Evolutionary conservation across 1,139 yeast genomes (phyloP).

Genomic region (Scheffersomyces illinoinensis): DNA sequence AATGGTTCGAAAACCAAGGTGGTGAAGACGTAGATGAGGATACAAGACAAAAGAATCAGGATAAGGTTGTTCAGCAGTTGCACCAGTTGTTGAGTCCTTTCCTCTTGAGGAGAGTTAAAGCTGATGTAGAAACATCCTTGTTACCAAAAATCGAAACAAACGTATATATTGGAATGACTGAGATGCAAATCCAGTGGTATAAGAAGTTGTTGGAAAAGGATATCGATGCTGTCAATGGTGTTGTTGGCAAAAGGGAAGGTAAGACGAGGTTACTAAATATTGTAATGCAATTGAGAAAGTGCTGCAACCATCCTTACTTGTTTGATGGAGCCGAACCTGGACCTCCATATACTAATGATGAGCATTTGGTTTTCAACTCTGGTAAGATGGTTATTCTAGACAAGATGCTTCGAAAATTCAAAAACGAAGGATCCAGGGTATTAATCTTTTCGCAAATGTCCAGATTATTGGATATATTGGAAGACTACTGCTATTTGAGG

Average conservation of each 20-base stretch:
- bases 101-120: slow-evolving; percentile 81
- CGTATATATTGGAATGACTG: slow-evolving; percentile 89
- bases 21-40: slow-evolving; percentile 32
- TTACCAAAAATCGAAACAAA: slow-evolving; percentile 90
- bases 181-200: slow-evolving; percentile 93
- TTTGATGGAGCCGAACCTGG: slow-evolving; percentile 99
- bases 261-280: slow-evolving; percentile 87
- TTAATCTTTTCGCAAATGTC: slow-evolving; percentile 95
- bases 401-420: slow-evolving; percentile 71
- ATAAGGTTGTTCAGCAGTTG: slow-evolving; percentile 76
- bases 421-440: slow-evolving; percentile 82
- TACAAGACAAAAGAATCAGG: slow-evolving; percentile 57
- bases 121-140: slow-evolving; percentile 89
- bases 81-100: slow-evolving; percentile 88
- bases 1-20: slow-evolving; percentile 67
- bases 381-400: slow-evolving; percentile 92
- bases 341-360: slow-evolving; percentile 96
- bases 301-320: slow-evolving; percentile 95
- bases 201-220: slow-evolving; percentile 86
- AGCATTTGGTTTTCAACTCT: slow-evolving; percentile 81
- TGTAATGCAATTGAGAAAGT: slow-evolving; percentile 94
- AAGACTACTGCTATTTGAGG: slow-evolving; percentile 86
- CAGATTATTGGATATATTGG: slow-evolving; percentile 84
- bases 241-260: slow-evolving; percentile 83
- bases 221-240: slow-evolving; percentile 94